Conservation (phyloP, 768 basidiomycete species). For the Hypsizygus marmoreus region DNA sequence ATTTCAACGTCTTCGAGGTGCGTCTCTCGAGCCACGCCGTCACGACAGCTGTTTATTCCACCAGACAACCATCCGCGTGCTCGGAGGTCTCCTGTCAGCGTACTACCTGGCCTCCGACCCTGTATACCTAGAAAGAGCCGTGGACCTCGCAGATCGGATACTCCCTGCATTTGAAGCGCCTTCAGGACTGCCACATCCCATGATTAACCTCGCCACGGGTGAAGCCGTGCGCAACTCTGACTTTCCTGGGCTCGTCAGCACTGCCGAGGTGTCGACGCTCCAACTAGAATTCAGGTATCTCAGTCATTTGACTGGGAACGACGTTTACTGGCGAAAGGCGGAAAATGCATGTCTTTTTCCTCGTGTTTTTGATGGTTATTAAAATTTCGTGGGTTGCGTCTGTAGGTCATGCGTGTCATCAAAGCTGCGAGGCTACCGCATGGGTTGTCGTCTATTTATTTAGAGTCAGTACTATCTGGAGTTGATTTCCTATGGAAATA, state of each 20-base stretch:
- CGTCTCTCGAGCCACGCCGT: conserved; percentile 18
- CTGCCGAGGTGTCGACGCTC: conserved; percentile 86
- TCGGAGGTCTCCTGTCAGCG: conserved; percentile 88
- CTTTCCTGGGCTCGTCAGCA: conserved; percentile 65
- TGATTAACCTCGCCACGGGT: conserved; percentile 68
- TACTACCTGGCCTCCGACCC: conserved; percentile 75
- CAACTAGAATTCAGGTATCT: conserved; percentile 93
- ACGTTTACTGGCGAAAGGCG: conserved; percentile 77
- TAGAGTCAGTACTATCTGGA: no score
- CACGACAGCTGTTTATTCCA: background rate
- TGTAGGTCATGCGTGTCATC: conserved; percentile 67
- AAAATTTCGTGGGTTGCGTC: background rate
- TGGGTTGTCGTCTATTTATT: conserved; percentile 82
- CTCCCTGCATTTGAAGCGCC: conserved; percentile 81
- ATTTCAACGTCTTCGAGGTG: conserved; percentile 92
- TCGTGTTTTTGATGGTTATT: background rate
- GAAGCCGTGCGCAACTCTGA: conserved; percentile 62
- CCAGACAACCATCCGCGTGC: conserved; percentile 88
- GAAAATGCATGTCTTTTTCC: conserved; percentile 57
- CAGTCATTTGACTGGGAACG: conserved; percentile 74
- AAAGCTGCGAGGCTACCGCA: conserved; percentile 61
- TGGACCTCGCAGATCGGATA: conserved; percentile 85
- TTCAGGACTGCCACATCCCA: conserved; percentile 78
- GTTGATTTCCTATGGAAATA: no score
- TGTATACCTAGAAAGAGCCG: conserved; percentile 74